These are phyloP conservation scores for Chrysanthemum lavandulifolium DNA, from an alignment of 129 eudicot genomes.

Conservation along the genomic window DNA sequence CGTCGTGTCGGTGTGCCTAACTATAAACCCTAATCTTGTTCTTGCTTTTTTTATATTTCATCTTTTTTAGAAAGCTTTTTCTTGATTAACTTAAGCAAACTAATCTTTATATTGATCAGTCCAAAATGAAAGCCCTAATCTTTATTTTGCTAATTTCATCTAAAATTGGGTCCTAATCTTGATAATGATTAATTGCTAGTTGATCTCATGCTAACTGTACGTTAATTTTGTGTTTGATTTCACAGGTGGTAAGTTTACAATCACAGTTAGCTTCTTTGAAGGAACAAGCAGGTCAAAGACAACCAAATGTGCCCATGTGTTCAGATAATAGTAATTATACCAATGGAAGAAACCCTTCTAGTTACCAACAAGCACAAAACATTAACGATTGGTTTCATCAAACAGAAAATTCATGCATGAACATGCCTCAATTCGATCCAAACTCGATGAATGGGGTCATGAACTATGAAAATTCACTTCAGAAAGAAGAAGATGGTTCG, in stretches of 20 bases:
- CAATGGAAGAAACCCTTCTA: slow-evolving; percentile 40
- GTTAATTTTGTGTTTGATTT: not conserved
- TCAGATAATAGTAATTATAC: slow-evolving; percentile 43
- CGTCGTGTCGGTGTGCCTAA: not conserved
- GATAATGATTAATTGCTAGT: not conserved
- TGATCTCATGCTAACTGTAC: slow-evolving; percentile 1
- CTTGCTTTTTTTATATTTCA: not conserved
- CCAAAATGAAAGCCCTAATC: slow-evolving; percentile 14
- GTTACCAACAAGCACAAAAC: slow-evolving; percentile 53
- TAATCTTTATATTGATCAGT: slow-evolving; percentile 3
- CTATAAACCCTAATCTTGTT: slow-evolving; percentile 18
- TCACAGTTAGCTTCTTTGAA: slow-evolving; percentile 72
- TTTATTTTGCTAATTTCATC: not conserved
- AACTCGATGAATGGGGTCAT: slow-evolving; percentile 29
- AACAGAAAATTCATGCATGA: slow-evolving; percentile 45
- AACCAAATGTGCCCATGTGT: slow-evolving; percentile 34
- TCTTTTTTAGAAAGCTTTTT: too few relatives aligned
- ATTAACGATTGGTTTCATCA: slow-evolving; percentile 70
- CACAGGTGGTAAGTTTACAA: slow-evolving; percentile 86
- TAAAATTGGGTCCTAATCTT: not conserved
- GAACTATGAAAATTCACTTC: slow-evolving; percentile 36
- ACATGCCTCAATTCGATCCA: slow-evolving; percentile 53
- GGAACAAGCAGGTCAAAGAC: slow-evolving; percentile 68
- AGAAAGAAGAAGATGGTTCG: slow-evolving; percentile 52
- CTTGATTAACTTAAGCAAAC: slow-evolving; percentile 7